Evolutionary conservation across 139 green algal species (phyloP).

Genomic region (Chlorella sp.): DNA sequence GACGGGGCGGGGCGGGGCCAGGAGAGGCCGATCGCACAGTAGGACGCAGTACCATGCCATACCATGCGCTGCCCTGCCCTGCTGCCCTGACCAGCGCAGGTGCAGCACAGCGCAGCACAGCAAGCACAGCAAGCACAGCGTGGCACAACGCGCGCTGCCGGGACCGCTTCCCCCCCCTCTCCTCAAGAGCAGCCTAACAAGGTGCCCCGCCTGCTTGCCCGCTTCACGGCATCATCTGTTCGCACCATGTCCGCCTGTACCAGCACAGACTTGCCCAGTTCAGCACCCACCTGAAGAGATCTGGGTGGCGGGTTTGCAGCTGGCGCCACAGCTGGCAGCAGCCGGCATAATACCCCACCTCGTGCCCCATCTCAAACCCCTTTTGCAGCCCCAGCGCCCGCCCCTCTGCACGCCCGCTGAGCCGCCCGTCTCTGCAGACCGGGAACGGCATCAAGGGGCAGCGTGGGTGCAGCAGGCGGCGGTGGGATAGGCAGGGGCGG

Average conservation of each 20-base stretch:
- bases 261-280: not conserved
- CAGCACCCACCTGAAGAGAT: not conserved
- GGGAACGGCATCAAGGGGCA: no score
- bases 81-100: not conserved
- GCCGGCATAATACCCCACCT: conserved; percentile 80
- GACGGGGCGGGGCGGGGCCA: no score
- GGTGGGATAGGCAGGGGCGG: not conserved
- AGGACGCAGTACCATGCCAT: no score
- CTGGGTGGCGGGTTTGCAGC: conserved; percentile 14
- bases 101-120: not conserved
- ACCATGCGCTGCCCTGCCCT: no score
- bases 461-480: not conserved
- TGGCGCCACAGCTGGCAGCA: conserved; percentile 59
- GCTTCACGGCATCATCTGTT: no score
- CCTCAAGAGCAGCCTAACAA: no score
- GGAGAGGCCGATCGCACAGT: no score
- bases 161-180: no score
- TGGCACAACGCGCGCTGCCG: no score
- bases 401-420: conserved; percentile 62
- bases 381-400: conserved; percentile 75
- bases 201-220: no score
- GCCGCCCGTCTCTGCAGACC: conserved; percentile 55
- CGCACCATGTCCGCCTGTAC: not conserved
- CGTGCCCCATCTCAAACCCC: conserved; percentile 78
- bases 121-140: no score